Evolutionary conservation across 1,284 basidiomycete species (phyloP).

Genomic region (Ustilago hordei): DNA sequence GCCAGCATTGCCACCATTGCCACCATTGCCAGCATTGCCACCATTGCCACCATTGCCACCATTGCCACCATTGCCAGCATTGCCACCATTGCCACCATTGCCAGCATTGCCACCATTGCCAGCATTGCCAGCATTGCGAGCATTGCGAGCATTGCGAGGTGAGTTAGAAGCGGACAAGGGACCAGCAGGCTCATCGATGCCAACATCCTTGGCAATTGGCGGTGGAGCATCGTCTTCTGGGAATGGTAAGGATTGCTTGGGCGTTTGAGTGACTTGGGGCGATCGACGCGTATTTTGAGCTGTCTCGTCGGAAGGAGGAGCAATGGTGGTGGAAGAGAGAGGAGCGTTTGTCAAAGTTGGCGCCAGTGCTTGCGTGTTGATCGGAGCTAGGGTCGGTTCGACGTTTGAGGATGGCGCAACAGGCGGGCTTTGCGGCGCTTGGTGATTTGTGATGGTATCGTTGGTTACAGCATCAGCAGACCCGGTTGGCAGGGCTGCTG

Average conservation of each 20-base stretch:
- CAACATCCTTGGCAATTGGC: slow-evolving; percentile 29
- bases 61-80: slow-evolving; percentile 13
- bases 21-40: slow-evolving; percentile 10
- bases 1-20: slow-evolving; percentile 11
- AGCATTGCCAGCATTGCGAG: no score
- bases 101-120: slow-evolving; percentile 11
- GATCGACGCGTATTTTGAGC: slow-evolving; percentile 30
- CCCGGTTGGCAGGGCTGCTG: not conserved
- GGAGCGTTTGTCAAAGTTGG: slow-evolving; percentile 27
- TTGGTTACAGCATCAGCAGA: slow-evolving; percentile 4
- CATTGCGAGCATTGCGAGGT: slow-evolving; percentile 7
- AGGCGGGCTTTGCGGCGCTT: slow-evolving; percentile 2
- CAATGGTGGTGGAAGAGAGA: slow-evolving; percentile 39
- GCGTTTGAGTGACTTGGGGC: slow-evolving; percentile 16
- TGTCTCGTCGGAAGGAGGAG: slow-evolving; percentile 36
- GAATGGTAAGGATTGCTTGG: slow-evolving; percentile 6
- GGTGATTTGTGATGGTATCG: slow-evolving; percentile 1
- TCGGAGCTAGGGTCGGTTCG: slow-evolving; percentile 24
- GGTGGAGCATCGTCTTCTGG: slow-evolving; percentile 15
- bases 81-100: slow-evolving; percentile 11
- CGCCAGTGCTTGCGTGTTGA: slow-evolving; percentile 38
- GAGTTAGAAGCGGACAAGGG: not conserved
- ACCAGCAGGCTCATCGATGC: not conserved
- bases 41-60: no score
- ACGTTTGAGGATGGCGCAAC: not conserved